Evolutionary conservation across 2,329 filamentous ascomycete species (phyloP).

Genomic region (Aspergillus terreus): DNA sequence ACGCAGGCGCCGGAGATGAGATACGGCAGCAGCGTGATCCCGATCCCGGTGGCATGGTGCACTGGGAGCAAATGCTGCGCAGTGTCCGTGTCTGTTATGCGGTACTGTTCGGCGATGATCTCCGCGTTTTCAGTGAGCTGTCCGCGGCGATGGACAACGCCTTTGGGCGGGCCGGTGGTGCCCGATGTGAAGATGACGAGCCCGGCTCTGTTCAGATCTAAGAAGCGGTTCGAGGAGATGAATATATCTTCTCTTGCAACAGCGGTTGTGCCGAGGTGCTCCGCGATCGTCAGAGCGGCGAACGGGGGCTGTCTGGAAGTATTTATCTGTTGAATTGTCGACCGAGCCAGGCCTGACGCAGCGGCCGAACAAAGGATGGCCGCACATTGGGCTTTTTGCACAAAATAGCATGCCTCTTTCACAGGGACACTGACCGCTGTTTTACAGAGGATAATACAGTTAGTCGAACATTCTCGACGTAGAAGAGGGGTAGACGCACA

Average conservation of each 20-base stretch:
- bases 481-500: not conserved
- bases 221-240: slow-evolving; percentile 27
- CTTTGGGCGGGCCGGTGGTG: slow-evolving; percentile 35
- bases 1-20: slow-evolving; percentile 43
- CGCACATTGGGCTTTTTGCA: not conserved
- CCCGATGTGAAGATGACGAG: slow-evolving; percentile 38
- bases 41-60: slow-evolving; percentile 45
- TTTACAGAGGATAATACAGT: not conserved
- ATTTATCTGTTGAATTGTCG: not conserved
- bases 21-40: slow-evolving; percentile 42
- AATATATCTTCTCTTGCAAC: slow-evolving; percentile 4
- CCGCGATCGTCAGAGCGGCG: not conserved
- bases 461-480: not conserved
- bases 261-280: not conserved
- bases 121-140: slow-evolving; percentile 25
- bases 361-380: not conserved
- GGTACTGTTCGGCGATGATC: slow-evolving; percentile 34
- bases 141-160: slow-evolving; percentile 37
- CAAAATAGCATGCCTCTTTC: not conserved
- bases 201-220: slow-evolving; percentile 28
- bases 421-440: not conserved
- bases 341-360: not conserved
- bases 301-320: not conserved
- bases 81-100: slow-evolving; percentile 26
- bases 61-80: slow-evolving; percentile 46